phyloP scores from a whole-genome alignment of 495 filamentous ascomycete species.

The Tuber melanosporum region DNA sequence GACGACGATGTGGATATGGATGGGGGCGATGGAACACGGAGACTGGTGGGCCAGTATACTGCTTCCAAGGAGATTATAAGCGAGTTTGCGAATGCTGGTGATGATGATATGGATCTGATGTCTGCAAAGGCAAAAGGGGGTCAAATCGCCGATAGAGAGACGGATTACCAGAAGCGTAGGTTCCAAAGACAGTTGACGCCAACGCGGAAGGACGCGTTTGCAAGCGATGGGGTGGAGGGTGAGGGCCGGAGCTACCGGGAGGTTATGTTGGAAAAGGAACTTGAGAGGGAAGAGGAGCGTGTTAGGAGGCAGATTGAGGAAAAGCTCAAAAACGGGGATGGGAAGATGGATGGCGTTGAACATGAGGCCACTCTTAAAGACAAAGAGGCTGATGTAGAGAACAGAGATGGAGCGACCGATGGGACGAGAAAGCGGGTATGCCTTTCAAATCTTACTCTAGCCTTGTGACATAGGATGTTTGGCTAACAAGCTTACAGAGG shows the following conservation, averaged over 20 bases:
- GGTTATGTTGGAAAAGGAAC: slow-evolving; percentile 81
- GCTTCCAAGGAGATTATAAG: slow-evolving; percentile 85
- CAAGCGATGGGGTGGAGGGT: slow-evolving; percentile 50
- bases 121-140: slow-evolving; percentile 80
- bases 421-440: slow-evolving; percentile 61
- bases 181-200: slow-evolving; percentile 83
- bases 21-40: slow-evolving; percentile 63
- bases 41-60: slow-evolving; percentile 93
- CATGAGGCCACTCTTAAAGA: slow-evolving; percentile 67
- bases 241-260: slow-evolving; percentile 79
- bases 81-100: slow-evolving; percentile 88
- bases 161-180: slow-evolving; percentile 94
- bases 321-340: slow-evolving; percentile 50
- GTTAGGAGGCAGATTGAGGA: slow-evolving; percentile 75
- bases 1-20: slow-evolving; percentile 78
- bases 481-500: slow-evolving; percentile 49
- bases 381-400: slow-evolving; percentile 46
- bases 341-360: slow-evolving; percentile 48
- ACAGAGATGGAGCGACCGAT: slow-evolving; percentile 51
- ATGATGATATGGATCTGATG: slow-evolving; percentile 71
- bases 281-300: slow-evolving; percentile 91
- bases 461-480: not conserved
- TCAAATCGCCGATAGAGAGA: slow-evolving; percentile 84
- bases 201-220: slow-evolving; percentile 82
- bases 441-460: not conserved